Evolutionary conservation across 2,329 filamentous ascomycete genomes (phyloP), one percentile per base, ranked within the genome.

Genomic region (Diaporthe longicolla): DNA sequence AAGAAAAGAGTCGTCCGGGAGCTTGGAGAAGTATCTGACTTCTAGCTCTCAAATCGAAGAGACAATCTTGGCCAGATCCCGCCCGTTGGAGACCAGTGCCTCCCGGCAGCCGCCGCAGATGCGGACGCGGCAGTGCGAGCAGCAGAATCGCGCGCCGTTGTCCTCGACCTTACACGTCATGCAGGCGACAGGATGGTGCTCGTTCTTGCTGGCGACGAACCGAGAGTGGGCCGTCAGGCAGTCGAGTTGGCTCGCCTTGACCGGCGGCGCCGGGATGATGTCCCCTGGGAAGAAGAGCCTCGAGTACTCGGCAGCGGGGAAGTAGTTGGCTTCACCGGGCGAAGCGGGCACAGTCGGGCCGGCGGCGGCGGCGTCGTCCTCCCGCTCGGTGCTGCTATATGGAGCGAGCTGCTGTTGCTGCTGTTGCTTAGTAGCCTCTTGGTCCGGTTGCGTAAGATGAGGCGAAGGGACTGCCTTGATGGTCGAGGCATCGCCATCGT

Each of bases 161-260:
- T 89, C 87, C 66, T 83, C 81, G 73, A 82, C 83, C 70, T 84
- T 83, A 79, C 89, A 91, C 4, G 86, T 84, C 79, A 89, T 87
- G 79, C 89, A 91, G 15, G 87, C 83, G 26, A 90, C 82, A 2
- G 88, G 84, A 78, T 89, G 87, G 77, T 85, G 79, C 61, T 78
- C 80, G 79, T 91, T 90, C 74, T 82, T 81, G 70, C 85, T 84
- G 50, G 84, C 81, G 71, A 86, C 83, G 86, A 90, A 88, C 61
- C 80, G 83, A 61, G 79, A 79, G 78, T 91, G 89, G 4, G 79
- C 79, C 54, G 85, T 84, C 73, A 87, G 84, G 80, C 89, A 91
- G 73, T 81, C 77, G 76, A 84, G 84, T 61, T 87, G 83, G 68
- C 81, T 83, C 50, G 75, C 74, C 54, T 74, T 73, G n/a, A 90